phyloP scores from a whole-genome alignment of 176 grass and related monocot genomes.

The Triticum turgidum region DNA sequence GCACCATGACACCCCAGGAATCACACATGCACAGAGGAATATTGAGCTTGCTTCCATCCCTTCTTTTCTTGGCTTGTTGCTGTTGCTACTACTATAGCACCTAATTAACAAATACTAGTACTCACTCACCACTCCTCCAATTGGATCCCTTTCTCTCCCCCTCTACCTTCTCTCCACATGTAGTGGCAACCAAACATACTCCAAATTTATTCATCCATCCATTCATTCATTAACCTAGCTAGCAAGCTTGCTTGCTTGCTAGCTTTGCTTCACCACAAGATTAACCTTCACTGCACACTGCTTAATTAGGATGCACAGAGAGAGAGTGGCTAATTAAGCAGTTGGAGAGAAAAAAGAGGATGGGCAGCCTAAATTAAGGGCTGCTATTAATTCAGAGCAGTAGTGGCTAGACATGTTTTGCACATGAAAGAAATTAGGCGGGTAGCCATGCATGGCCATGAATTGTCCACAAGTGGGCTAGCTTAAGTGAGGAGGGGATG shows the following conservation, averaged over 20 bases:
- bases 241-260: neutral
- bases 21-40: conserved; percentile 35
- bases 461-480: conserved; percentile 20
- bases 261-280: neutral
- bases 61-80: conserved; percentile 24
- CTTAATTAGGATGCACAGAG: neutral
- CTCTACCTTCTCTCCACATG: neutral
- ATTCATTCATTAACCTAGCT: neutral
- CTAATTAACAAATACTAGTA: neutral
- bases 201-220: neutral
- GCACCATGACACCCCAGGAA: conserved; percentile 45
- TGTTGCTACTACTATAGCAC: neutral
- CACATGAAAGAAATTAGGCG: conserved; percentile 26
- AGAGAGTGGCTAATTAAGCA: neutral
- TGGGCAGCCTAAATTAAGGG: conserved; percentile 27
- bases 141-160: conserved; percentile 29
- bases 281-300: neutral
- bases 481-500: conserved; percentile 2
- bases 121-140: conserved; percentile 47
- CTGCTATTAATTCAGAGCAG: conserved; percentile 4
- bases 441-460: neutral
- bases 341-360: neutral
- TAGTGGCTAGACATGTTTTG: conserved; percentile 33
- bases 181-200: conserved; percentile 14
- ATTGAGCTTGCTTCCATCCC: conserved; percentile 30